Conservation (phyloP, 208 protist species). For the Wallacemonas sp. region DNA sequence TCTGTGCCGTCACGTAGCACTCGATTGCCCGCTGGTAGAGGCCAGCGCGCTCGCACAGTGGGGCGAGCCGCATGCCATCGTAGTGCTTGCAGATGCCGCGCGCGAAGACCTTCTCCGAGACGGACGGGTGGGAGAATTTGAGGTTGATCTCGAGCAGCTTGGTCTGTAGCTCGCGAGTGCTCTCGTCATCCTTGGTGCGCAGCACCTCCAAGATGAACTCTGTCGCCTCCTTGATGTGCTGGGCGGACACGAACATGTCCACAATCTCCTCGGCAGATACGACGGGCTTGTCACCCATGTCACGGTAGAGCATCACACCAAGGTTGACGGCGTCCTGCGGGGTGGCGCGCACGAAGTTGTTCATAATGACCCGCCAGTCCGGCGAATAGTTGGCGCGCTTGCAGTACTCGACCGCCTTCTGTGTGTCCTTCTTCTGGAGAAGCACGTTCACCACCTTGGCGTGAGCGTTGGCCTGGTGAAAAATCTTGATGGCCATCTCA, state of each 20-base stretch:
- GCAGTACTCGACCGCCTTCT: constrained; percentile 98
- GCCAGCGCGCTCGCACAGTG: constrained; percentile 98
- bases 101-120: constrained; percentile 98
- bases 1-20: constrained; percentile 95
- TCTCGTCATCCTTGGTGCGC: constrained; percentile 87
- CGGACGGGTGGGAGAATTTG: constrained; percentile 95
- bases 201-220: constrained; percentile 98
- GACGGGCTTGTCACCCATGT: constrained; percentile 67
- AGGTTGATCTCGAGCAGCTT: constrained; percentile 99
- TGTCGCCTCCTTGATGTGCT: constrained; percentile 97
- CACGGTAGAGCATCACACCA: constrained; percentile 90
- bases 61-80: constrained; percentile 95
- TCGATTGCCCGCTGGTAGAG: constrained; percentile 98
- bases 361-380: constrained; percentile 96
- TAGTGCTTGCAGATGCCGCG: constrained; percentile 97
- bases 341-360: constrained; percentile 89
- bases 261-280: constrained; percentile 90
- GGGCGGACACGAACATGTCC: constrained; percentile 95
- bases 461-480: constrained; percentile 91
- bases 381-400: constrained; percentile 95
- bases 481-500: constrained; percentile 98
- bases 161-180: constrained; percentile 97
- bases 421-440: constrained; percentile 94
- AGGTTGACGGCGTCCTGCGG: constrained; percentile 93
- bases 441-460: constrained; percentile 95